phyloP scores from a whole-genome alignment of 2,329 filamentous ascomycete species.

The Ramularia endophylla region DNA sequence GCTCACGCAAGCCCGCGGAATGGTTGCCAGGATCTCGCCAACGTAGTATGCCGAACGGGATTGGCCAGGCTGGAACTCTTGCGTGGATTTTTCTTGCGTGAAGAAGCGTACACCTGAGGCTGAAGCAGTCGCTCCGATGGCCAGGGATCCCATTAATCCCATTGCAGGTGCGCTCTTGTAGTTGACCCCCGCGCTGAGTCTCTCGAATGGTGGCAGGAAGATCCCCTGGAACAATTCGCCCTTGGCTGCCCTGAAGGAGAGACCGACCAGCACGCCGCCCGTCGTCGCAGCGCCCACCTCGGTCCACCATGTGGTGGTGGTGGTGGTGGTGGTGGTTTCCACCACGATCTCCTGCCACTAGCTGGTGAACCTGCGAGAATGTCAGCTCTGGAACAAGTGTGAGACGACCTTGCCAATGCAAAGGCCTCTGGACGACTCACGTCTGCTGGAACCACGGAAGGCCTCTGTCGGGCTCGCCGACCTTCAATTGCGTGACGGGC shows the following conservation, averaged over 20 bases:
- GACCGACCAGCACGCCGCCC: constrained; percentile 34
- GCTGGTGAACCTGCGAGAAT: too few relatives aligned
- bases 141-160: constrained; percentile 48
- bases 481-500: too few relatives aligned
- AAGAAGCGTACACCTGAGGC: constrained; percentile 54
- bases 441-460: too few relatives aligned
- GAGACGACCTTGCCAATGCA: too few relatives aligned
- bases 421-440: too few relatives aligned
- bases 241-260: constrained; percentile 45
- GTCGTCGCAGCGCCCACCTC: too few relatives aligned
- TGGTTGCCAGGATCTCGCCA: constrained; percentile 48
- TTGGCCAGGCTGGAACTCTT: constrained; percentile 53
- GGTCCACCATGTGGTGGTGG: too few relatives aligned
- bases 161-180: constrained; percentile 48
- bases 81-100: constrained; percentile 50
- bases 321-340: too few relatives aligned
- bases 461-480: too few relatives aligned
- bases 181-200: constrained; percentile 49
- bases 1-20: constrained; percentile 47
- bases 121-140: constrained; percentile 50
- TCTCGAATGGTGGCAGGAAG: constrained; percentile 46
- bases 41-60: constrained; percentile 52
- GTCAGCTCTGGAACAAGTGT: too few relatives aligned
- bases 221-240: constrained; percentile 51
- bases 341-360: too few relatives aligned